Base-by-base conservation (phyloP, 257 asterid genomes). In the Solanum sejunctum region DNA sequence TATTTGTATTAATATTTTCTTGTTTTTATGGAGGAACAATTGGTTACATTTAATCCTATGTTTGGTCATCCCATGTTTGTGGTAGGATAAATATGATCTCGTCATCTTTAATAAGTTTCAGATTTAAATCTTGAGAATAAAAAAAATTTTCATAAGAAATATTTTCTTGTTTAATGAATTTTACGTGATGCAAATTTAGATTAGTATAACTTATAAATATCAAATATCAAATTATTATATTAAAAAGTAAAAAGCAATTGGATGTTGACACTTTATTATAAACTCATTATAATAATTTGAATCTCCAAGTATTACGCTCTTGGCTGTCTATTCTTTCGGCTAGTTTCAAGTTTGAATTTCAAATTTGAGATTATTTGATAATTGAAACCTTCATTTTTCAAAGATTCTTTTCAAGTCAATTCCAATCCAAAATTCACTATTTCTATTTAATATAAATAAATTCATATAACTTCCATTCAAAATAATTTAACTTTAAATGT, bases 101-200 rank as follows among this genome's bases (percentile, higher is more conserved):
- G 17, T 8, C 11, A 0, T 12, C 1, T 0, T 70, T 18, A 18
- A 10, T 9, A 0, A 0, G 0, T 18, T 5, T 70, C 7, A 3
- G 0, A 21, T 41, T 39, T 2, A 18, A 70, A 18, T 0, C 20
- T 0, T 18, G 2, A 17, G 7, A 69, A 69, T 9, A 4, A 4
- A 58, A 28, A 64, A 26, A 6, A 26, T 0, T 6, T 3, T 66
- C 0, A 1, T 13, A 67, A 67, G 0, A 10, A 69, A 6, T 0
- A 2, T 10, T 69, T 67, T 32, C 8, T 9, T 6, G 1, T 69
- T 36, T 69, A 36, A 9, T 0, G 3, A 3, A 15, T 11, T 51
- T 69, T 8, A 39, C 0, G 0, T 9, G 3, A 4, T 5, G 0
- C 7, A 2, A 18, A 39, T 36, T 36, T 2, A 39, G 10, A 17